Base-by-base conservation (phyloP, 805 yeast species). In the Teunomyces cretensis region DNA sequence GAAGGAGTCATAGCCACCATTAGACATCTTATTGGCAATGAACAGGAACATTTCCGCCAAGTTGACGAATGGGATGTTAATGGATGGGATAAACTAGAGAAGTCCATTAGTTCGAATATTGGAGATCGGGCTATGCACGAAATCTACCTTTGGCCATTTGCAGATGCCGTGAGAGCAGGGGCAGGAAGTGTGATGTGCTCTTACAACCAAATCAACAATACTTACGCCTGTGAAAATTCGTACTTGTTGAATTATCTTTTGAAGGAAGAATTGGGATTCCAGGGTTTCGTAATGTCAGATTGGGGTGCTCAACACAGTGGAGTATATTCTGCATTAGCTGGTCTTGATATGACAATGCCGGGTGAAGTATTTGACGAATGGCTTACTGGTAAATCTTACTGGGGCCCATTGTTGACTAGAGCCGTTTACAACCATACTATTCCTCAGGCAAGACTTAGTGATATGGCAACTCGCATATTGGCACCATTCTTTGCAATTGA, bases 291-390 rank as follows among this genome's bases (percentile, higher is more conserved):
- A n/a, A 75, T 80, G 45, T 72, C 83, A 22, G 86, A 81, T 55
- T 80, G 86, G 84, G 80, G 79, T n/a, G 86, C 83, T 4, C 82
- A 76, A 47, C 82, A 76, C 51, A 57, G 76, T 7, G 86, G 86
- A 5, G 79, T 80, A 4, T 68, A 72, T 41, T 72, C 83, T 1
- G 81, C 78, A 1, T 60, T 79, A 17, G 72, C 84, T 2, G 88
- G 88, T 2, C 61, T 80, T 30, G 87, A 83, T 60, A 79, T 83
- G 84, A 68, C 78, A 9, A 80, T 82, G 86, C 86, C 86, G 0
- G 81, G 82, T 2, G 80, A 77, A 44, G 61, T 70, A 1, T 76
- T 74, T 50, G 80, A 79, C 45, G 78, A 70, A 38, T 76, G 80
- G 81, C 65, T 71, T 36, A 64, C 75, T 26, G 83, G 81, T 1